phyloP scores from a whole-genome alignment of 495 filamentous ascomycete species.

The Xanthoparmelia taractica region DNA sequence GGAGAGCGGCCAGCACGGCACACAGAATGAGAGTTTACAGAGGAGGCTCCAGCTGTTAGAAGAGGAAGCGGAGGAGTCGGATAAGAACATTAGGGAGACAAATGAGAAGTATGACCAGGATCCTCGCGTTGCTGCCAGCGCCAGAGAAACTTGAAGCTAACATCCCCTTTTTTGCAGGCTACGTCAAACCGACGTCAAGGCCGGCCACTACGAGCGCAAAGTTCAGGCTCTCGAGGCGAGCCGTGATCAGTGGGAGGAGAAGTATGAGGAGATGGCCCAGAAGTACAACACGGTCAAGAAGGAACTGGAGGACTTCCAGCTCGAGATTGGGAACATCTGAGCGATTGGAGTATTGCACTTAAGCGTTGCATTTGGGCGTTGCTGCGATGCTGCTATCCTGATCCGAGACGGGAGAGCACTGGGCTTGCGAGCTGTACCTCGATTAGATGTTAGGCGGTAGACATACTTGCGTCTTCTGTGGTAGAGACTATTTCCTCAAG shows the following conservation, averaged over 20 bases:
- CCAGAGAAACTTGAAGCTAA: background rate
- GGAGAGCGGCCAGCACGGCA: constrained; percentile 64
- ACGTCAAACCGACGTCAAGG: constrained; percentile 97
- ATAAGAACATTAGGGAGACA: constrained; percentile 87
- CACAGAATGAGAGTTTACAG: constrained; percentile 80
- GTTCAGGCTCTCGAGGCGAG: constrained; percentile 88
- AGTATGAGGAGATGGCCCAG: constrained; percentile 93
- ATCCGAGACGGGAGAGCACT: constrained; percentile 6
- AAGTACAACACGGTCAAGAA: constrained; percentile 78
- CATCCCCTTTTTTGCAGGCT: constrained; percentile 49
- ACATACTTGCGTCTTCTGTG: constrained; percentile 6
- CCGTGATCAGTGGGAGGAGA: constrained; percentile 85
- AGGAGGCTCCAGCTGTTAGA: constrained; percentile 90
- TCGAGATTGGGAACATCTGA: constrained; percentile 87
- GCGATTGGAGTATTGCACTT: constrained; percentile 18
- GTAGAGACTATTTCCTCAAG: constrained; percentile 1
- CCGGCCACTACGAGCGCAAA: constrained; percentile 98
- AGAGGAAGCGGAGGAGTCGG: constrained; percentile 93
- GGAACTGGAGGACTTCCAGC: constrained; percentile 82
- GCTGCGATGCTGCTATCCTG: constrained; percentile 8
- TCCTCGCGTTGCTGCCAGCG: background rate
- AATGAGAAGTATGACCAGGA: constrained; percentile 81
- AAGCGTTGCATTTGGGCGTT: constrained; percentile 17
- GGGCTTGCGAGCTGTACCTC: background rate
- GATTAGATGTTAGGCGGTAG: background rate